Evolutionary conservation across 345 rosid genomes (phyloP), one percentile per base, ranked within the genome.

Genomic region (Brassica nigra): DNA sequence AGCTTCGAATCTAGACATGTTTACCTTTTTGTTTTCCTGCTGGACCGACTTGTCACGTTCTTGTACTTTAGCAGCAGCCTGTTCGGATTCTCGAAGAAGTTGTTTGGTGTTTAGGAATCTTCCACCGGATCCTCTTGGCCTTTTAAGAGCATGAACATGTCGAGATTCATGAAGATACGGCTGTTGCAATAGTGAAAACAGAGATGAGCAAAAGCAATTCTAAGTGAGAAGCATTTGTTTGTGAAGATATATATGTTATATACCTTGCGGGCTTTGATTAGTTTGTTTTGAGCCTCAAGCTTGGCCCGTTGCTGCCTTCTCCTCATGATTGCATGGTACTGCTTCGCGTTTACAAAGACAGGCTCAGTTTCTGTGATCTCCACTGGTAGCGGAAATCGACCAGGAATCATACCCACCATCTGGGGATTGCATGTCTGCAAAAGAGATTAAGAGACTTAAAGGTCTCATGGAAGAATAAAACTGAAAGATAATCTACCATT

Each of bases 161-260:
- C 98, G 88, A 75, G 98, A 92, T 83, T 94, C 94, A 0, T 92
- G 98, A 71, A 94, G 94, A 76, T 94, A 94, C 0, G 90, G 95
- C 97, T 94, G 86, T 82, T 49, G 27, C 10, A 61, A 36, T 44
- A 44, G 6, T n/a, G 68, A 14, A 67, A 79, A 34, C 57, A 68
- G 44, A 67, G 70, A 73, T 79, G 74, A 73, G 66, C 36, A 74
- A n/a, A n/a, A n/a, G 2, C 20, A 52, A 1, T n/a, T n/a, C 20
- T n/a, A 52, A 42, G 0, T 6, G 33, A 68, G 18, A 52, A 18
- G 20, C 62, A 12, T 54, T 54, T 75, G 36, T 49, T 49, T 68
- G 4, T 5, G 18, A 6, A 49, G 8, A 49, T 49, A 5, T 49
- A 49, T 49, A 8, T 66, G 39, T 11, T 73, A 20, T 73, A 20